Percentiles rank a stretch among this genome's conserved stretches.
These are phyloP conservation scores for Mortierella sp. DNA, from an alignment of 371 early-diverging fungal genomes.

Conservation along the genomic window DNA sequence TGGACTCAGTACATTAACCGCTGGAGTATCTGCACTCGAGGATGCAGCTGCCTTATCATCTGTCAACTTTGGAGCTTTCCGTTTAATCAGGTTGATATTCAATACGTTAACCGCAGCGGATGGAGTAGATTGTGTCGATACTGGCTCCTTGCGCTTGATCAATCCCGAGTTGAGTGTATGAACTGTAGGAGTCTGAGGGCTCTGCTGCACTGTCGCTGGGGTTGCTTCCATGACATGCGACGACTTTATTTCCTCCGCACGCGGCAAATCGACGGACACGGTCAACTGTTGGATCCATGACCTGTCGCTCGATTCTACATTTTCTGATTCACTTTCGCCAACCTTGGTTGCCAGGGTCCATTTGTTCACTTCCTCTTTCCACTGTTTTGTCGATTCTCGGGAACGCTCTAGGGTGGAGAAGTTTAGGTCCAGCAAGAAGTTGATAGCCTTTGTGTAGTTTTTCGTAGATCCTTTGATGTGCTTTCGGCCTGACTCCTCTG, in stretches of 20 bases:
- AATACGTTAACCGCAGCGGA: slow-evolving; percentile 16
- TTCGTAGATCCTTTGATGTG: slow-evolving; percentile 15
- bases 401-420: slow-evolving; percentile 24
- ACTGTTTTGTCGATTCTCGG: slow-evolving; percentile 20
- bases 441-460: slow-evolving; percentile 40
- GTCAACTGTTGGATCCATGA: neutral
- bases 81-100: slow-evolving; percentile 12
- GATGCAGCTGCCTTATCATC: neutral
- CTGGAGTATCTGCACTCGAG: neutral
- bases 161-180: slow-evolving; percentile 11
- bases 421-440: slow-evolving; percentile 29
- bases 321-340: neutral
- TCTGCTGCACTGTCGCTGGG: neutral
- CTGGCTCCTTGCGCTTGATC: slow-evolving; percentile 17
- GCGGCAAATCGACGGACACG: neutral
- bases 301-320: neutral
- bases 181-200: neutral
- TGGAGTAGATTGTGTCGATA: neutral
- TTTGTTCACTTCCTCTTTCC: slow-evolving; percentile 20
- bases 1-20: slow-evolving; percentile 20
- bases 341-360: slow-evolving; percentile 8
- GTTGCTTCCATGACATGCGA: neutral
- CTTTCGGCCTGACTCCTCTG: neutral
- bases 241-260: neutral
- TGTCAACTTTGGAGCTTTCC: neutral